These are phyloP conservation scores for Ophiostoma tasmaniense DNA, from an alignment of 2,329 filamentous ascomycete species.

Conservation along the genomic window DNA sequence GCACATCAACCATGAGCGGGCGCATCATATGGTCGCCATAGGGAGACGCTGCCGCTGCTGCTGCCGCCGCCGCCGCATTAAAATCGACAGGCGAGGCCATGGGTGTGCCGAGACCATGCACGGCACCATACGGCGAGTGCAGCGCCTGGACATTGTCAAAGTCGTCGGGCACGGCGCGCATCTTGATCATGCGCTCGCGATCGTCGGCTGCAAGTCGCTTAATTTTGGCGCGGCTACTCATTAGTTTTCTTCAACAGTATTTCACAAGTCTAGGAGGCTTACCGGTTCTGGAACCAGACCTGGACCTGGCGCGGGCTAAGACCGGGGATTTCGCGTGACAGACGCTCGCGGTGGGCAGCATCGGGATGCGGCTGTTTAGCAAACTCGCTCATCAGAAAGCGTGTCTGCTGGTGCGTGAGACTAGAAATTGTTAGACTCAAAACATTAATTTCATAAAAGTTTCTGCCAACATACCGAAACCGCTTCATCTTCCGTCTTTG, in stretches of 20 bases:
- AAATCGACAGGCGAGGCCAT: slow-evolving; percentile 37
- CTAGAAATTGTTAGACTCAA: slow-evolving; percentile 36
- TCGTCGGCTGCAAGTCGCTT: slow-evolving; percentile 64
- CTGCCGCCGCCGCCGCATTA: slow-evolving; percentile 27
- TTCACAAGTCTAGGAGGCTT: slow-evolving; percentile 29
- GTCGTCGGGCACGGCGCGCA: slow-evolving; percentile 61
- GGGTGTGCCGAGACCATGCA: slow-evolving; percentile 42
- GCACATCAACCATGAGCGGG: background rate
- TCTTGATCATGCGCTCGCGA: slow-evolving; percentile 62
- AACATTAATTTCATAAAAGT: background rate
- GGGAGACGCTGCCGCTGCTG: slow-evolving; percentile 5
- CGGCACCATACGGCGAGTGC: slow-evolving; percentile 58
- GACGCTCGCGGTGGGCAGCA: slow-evolving; percentile 76
- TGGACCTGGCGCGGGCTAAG: slow-evolving; percentile 88
- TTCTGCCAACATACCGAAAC: slow-evolving; percentile 50
- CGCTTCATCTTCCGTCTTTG: slow-evolving; percentile 65
- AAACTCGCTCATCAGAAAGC: slow-evolving; percentile 95
- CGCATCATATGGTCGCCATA: background rate
- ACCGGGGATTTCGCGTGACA: slow-evolving; percentile 85
- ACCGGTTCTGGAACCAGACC: slow-evolving; percentile 99
- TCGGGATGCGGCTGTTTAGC: slow-evolving; percentile 91
- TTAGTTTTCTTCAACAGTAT: background rate
- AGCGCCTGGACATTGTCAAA: slow-evolving; percentile 63
- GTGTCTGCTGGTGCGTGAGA: slow-evolving; percentile 92
- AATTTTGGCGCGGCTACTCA: slow-evolving; percentile 53